Percentiles rank a stretch among this genome's conserved stretches.
Evolutionary conservation across 768 basidiomycete species (phyloP).

Genomic region (Naematelia aurantialba): DNA sequence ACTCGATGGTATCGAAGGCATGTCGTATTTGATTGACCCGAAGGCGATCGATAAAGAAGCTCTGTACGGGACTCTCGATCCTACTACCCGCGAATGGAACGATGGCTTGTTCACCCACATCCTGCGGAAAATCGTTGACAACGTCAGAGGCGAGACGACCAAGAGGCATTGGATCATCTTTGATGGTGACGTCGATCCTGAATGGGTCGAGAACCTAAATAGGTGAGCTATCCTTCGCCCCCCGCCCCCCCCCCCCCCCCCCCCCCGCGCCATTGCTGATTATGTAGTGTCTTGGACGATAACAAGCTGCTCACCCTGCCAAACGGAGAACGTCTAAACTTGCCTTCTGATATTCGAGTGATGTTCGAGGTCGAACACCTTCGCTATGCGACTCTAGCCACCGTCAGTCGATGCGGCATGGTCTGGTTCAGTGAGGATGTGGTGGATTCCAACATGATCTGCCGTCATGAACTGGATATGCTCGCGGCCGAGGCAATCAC

Average conservation of each 20-base stretch:
- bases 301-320: conserved; percentile 96
- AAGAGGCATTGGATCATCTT: conserved; percentile 99
- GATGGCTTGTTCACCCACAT: conserved; percentile 98
- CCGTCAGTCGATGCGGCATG: conserved; percentile 99
- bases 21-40: conserved; percentile 94
- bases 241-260: not conserved
- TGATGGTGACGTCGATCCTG: conserved; percentile 98
- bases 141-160: conserved; percentile 92
- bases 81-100: conserved; percentile 97
- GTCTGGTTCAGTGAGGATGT: conserved; percentile 99
- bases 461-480: conserved; percentile 76
- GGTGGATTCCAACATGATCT: conserved; percentile 85
- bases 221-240: conserved; percentile 58
- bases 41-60: conserved; percentile 99
- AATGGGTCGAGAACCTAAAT: conserved; percentile 99
- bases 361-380: conserved; percentile 99
- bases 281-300: conserved; percentile 85
- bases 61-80: conserved; percentile 92
- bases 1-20: conserved; percentile 85
- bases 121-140: conserved; percentile 94
- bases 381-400: conserved; percentile 92
- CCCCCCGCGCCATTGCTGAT: not conserved
- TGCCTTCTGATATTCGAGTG: conserved; percentile 94
- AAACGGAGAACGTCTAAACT: conserved; percentile 94
- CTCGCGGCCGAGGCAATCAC: conserved; percentile 73